These are phyloP conservation scores for Mucor indicus DNA, from an alignment of 371 early-diverging fungal genomes.

Conservation along the genomic window DNA sequence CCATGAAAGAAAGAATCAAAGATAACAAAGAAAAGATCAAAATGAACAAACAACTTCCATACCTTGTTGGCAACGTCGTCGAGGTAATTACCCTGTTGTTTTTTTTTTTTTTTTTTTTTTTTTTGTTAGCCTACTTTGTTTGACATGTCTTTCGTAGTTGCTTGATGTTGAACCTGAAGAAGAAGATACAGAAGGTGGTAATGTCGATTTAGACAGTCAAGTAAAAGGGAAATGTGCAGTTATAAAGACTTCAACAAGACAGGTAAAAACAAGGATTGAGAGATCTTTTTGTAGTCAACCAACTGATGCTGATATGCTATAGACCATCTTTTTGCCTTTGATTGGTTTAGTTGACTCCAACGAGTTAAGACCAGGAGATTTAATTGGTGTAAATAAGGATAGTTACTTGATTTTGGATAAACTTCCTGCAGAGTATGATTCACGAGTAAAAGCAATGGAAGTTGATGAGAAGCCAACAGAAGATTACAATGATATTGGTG, in stretches of 20 bases:
- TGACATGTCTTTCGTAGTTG: slow-evolving; percentile 47
- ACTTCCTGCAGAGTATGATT: slow-evolving; percentile 98
- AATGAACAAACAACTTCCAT: slow-evolving; percentile 98
- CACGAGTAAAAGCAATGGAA: slow-evolving; percentile 99
- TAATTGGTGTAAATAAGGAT: slow-evolving; percentile 99
- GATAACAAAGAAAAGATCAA: slow-evolving; percentile 99
- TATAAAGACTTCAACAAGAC: slow-evolving; percentile 94
- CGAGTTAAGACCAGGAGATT: slow-evolving; percentile 97
- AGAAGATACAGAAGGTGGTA: slow-evolving; percentile 90
- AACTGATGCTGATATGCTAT: neutral
- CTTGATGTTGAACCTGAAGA: slow-evolving; percentile 87
- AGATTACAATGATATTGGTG: slow-evolving; percentile 99
- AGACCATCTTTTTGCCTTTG: slow-evolving; percentile 97
- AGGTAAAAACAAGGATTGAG: slow-evolving; percentile 58
- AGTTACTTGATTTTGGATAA: slow-evolving; percentile 97
- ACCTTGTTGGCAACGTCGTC: slow-evolving; percentile 98
- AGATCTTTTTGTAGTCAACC: neutral
- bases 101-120: no score
- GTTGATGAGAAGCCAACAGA: slow-evolving; percentile 99
- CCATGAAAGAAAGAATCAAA: slow-evolving; percentile 92
- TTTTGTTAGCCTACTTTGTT: no score
- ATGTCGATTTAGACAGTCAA: slow-evolving; percentile 88
- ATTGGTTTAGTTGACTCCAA: slow-evolving; percentile 95
- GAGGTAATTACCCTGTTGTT: no score
- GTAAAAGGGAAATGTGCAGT: slow-evolving; percentile 97